Evolutionary conservation across 2,329 filamentous ascomycete genomes (phyloP).

Genomic region (Fusarium pseudoanthophilum): DNA sequence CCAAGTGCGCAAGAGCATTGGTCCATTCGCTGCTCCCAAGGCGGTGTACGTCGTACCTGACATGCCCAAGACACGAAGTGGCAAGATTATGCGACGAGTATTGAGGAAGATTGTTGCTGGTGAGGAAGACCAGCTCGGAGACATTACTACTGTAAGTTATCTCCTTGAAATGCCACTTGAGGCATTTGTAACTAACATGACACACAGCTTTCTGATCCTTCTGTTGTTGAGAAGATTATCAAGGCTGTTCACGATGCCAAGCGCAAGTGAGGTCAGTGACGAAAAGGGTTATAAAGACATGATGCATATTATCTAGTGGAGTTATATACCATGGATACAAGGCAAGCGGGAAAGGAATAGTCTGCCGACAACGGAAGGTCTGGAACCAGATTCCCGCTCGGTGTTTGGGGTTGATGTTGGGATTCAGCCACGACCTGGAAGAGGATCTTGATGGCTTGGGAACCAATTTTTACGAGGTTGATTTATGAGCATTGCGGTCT

Average conservation of each 20-base stretch:
- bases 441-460: conserved; percentile 33
- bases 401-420: conserved; percentile 43
- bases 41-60: conserved; percentile 91
- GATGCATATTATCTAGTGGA: conserved; percentile 37
- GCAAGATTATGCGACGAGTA: conserved; percentile 99
- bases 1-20: conserved; percentile 97
- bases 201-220: conserved; percentile 83
- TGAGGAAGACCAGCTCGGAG: conserved; percentile 96
- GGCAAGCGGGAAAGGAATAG: conserved; percentile 32
- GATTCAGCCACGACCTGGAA: conserved; percentile 37
- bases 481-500: conserved; percentile 41
- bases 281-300: background rate
- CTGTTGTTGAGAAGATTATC: conserved; percentile 91
- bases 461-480: conserved; percentile 28
- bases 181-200: conserved; percentile 27
- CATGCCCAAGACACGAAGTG: conserved; percentile 94
- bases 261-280: conserved; percentile 56
- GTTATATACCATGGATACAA: conserved; percentile 45
- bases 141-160: conserved; percentile 83
- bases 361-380: conserved; percentile 13
- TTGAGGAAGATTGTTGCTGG: conserved; percentile 96
- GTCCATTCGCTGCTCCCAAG: conserved; percentile 96
- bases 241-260: conserved; percentile 74
- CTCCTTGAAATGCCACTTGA: too few relatives aligned
- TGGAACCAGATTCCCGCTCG: conserved; percentile 32